Base-by-base conservation (phyloP, 208 protist species). In the Trichomonas gallinae region DNA sequence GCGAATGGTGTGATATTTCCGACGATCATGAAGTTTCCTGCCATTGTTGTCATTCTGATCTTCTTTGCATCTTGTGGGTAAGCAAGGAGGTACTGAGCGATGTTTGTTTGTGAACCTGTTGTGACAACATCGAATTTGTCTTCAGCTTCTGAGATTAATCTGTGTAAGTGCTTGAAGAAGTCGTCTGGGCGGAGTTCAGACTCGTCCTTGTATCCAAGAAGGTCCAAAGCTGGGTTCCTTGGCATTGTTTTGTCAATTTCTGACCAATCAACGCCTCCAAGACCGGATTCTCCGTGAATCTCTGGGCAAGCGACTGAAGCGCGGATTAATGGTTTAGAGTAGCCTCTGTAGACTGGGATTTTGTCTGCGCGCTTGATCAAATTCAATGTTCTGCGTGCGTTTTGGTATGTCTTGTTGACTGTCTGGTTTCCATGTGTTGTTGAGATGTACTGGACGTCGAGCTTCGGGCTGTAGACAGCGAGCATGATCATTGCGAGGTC, bases 371-470 rank as follows among this genome's bases (percentile, higher is more conserved):
- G 40, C 26, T 93, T 48, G 45, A 93, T 93, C 6, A 93, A 44
- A 51, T 93, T 93, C 9, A 93, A 38, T 38, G 87, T 93, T 23
- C 87, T 42, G 11, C 87, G 40, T 51, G 87, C 87, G 31, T 93
- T 93, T 58, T 58, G 40, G 51, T 93, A 93, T 48, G 87, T 93
- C 38, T 93, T 93, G n/a, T 93, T 93, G 17, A 93, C 87, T 34
- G 87, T 93, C 31, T 93, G 87, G 46, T 93, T 93, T 93, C 87
- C 87, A 36, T 93, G 87, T 51, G 87, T 93, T 51, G 87, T 93
- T 17, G 87, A 93, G 46, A 93, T 93, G 87, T 42, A 93, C 44
- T 93, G 87, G 10, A 51, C 13, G 26, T 48, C 15, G 46, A 93
- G 87, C 13, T 23, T 38, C n/a, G 40, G 44, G 11, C 40, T 48